Percentiles rank a stretch among this genome's conserved stretches.
Conservation (phyloP, 2,329 filamentous ascomycete species). For the Talaromyces sp. region DNA sequence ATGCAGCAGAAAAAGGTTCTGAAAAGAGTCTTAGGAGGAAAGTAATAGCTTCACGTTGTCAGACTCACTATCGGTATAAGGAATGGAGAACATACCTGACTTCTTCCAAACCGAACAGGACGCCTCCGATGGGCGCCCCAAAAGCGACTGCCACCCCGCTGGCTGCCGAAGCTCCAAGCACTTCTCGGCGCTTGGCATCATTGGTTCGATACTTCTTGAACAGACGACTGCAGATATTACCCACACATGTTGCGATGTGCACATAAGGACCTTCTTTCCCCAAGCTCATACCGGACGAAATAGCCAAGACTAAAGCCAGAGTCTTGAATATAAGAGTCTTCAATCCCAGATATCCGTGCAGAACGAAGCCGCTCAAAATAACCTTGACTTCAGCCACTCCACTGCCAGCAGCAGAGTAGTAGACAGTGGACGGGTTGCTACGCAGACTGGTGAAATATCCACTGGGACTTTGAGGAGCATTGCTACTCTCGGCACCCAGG, state of each 20-base stretch:
- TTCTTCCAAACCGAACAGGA: slow-evolving; percentile 91
- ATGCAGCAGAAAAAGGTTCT: slow-evolving; percentile 98
- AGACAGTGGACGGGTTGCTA: slow-evolving; percentile 69
- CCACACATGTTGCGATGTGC: slow-evolving; percentile 93
- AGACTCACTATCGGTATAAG: no score
- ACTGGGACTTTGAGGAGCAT: slow-evolving; percentile 42
- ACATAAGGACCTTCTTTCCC: slow-evolving; percentile 96
- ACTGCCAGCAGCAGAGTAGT: slow-evolving; percentile 92
- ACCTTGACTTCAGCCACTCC: slow-evolving; percentile 97
- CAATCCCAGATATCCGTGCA: slow-evolving; percentile 90
- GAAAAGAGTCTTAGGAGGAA: slow-evolving; percentile 94
- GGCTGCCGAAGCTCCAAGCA: slow-evolving; percentile 87
- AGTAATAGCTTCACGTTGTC: slow-evolving; percentile 81
- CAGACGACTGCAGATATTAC: slow-evolving; percentile 91
- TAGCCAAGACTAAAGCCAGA: slow-evolving; percentile 75
- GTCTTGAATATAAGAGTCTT: slow-evolving; percentile 85
- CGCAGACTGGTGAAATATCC: slow-evolving; percentile 30
- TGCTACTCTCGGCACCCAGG: slow-evolving; percentile 63
- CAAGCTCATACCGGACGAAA: slow-evolving; percentile 86
- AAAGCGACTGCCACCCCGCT: slow-evolving; percentile 93
- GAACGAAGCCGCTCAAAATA: slow-evolving; percentile 93
- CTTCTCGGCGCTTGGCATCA: slow-evolving; percentile 88
- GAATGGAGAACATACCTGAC: slow-evolving; percentile 62
- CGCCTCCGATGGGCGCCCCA: slow-evolving; percentile 82
- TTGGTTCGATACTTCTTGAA: slow-evolving; percentile 92